Evolutionary conservation across 352 stramenopile species (phyloP).

Genomic region (Phytopythium chamaehyphon): DNA sequence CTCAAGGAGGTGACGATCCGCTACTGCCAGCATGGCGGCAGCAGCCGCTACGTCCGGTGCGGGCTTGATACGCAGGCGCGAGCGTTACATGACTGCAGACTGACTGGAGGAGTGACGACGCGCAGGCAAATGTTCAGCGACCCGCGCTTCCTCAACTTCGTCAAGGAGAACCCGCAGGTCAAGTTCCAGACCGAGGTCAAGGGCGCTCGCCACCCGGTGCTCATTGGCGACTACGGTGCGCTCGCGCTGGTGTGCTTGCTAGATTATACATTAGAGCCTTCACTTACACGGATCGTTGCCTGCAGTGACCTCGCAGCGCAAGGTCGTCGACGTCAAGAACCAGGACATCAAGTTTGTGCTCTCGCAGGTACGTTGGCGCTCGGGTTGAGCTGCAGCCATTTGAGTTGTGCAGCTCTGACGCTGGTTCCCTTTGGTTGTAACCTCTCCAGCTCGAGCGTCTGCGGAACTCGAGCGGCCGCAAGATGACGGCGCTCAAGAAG

Average conservation of each 20-base stretch:
- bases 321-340: slow-evolving; percentile 89
- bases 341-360: slow-evolving; percentile 80
- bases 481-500: slow-evolving; percentile 87
- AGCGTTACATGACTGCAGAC: neutral
- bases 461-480: slow-evolving; percentile 82
- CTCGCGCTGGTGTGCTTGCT: neutral
- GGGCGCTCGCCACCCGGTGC: slow-evolving; percentile 69
- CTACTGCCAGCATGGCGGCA: slow-evolving; percentile 76
- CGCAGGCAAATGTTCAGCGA: slow-evolving; percentile 64
- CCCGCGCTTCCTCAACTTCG: slow-evolving; percentile 75
- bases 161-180: slow-evolving; percentile 86
- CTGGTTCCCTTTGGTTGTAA: too few relatives aligned
- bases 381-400: neutral
- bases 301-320: slow-evolving; percentile 73
- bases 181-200: slow-evolving; percentile 84
- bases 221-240: slow-evolving; percentile 84
- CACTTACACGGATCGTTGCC: neutral
- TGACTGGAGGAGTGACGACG: neutral
- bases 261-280: neutral
- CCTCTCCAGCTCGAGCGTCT: slow-evolving; percentile 69
- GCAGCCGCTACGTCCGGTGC: slow-evolving; percentile 72
- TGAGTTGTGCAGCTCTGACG: too few relatives aligned
- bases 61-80: neutral
- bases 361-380: slow-evolving; percentile 54
- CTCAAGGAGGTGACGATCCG: slow-evolving; percentile 77